Evolutionary conservation across 1,284 basidiomycete species (phyloP), one percentile per base, ranked within the genome.

Genomic region (Hymenochaete sp.): DNA sequence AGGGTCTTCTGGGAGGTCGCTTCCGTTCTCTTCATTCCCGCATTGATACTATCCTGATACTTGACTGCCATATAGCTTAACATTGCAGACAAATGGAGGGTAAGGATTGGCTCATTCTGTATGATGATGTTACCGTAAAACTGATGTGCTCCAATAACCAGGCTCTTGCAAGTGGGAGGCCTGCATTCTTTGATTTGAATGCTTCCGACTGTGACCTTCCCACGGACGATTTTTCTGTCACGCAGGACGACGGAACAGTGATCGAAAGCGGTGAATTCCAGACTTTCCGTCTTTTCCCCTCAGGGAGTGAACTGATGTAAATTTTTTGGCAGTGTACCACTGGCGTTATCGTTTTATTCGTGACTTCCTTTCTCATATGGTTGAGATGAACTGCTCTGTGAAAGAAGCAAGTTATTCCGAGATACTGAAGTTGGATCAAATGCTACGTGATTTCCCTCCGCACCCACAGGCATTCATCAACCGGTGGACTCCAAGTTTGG

Each of bases 401-500:
- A 44, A 40, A 13, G 49, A 44, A 9, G 25, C 38, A 7, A 46
- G 43, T 8, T 55, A 55, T 36, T 44, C 50, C n/a, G 48, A 51
- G 8, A 48, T 55, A 7, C 36, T 55, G 16, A 44, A 48, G n/a
- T 25, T 55, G 5, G 53, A 55, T 40, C 47, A 48, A 7, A 44
- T 52, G 21, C 39, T 55, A 7, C 47, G 50, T 7, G 39, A 47
- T 31, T 42, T 28, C 38, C 40, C n/a, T 9, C 32, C 28, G 29
- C 44, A 27, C 25, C 43, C 13, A 21, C 45, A 18, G 27, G 25
- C 14, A 40, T 27, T 24, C 32, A n/a, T n/a, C n/a, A n/a, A n/a
- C n/a, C n/a, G n/a, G n/a, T n/a, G n/a, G n/a, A n/a, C n/a, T n/a
- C n/a, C n/a, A n/a, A n/a, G n/a, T n/a, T n/a, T n/a, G n/a, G n/a